A percentile compares a stretch with the other conserved stretches of the same genome.
Evolutionary conservation across 2,329 filamentous ascomycete species (phyloP).

Genomic region (Nothomitra cinnamomea): DNA sequence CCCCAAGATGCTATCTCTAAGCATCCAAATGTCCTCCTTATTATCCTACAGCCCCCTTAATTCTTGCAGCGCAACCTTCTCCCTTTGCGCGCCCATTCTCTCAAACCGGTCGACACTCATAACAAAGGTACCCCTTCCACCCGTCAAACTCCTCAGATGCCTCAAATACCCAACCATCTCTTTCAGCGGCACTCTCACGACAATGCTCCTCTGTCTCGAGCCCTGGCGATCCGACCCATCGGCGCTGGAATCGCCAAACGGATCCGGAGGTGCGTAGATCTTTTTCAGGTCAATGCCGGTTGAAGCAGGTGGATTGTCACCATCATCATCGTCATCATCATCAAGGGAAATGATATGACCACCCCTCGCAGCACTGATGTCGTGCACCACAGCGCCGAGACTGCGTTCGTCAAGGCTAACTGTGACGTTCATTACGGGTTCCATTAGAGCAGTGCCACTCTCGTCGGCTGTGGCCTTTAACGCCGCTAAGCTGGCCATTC

Average conservation of each 20-base stretch:
- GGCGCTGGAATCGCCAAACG: slow-evolving; percentile 35
- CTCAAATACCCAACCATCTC: slow-evolving; percentile 95
- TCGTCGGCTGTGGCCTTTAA: slow-evolving; percentile 43
- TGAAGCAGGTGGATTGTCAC: slow-evolving; percentile 17
- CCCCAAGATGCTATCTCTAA: no score
- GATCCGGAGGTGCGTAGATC: slow-evolving; percentile 80
- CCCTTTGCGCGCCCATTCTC: slow-evolving; percentile 42
- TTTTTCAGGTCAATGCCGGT: slow-evolving; percentile 46
- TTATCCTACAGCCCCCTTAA: slow-evolving; percentile 11
- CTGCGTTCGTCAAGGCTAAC: slow-evolving; percentile 73
- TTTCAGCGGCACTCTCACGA: slow-evolving; percentile 77
- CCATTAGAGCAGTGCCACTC: slow-evolving; percentile 51
- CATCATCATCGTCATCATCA: slow-evolving; percentile 21
- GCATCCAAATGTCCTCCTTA: no score
- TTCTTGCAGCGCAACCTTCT: slow-evolving; percentile 35
- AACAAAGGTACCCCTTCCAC: slow-evolving; percentile 62
- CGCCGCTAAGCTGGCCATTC: slow-evolving; percentile 49
- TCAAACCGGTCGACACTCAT: slow-evolving; percentile 60
- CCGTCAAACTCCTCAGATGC: slow-evolving; percentile 74
- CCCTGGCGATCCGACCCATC: background rate
- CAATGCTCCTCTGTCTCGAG: slow-evolving; percentile 44
- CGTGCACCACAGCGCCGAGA: slow-evolving; percentile 68
- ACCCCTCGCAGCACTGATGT: slow-evolving; percentile 57
- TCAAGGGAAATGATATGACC: slow-evolving; percentile 58
- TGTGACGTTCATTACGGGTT: slow-evolving; percentile 82